phyloP scores from a whole-genome alignment of 202 grass and related monocot species.

The Saccharum hybrid region DNA sequence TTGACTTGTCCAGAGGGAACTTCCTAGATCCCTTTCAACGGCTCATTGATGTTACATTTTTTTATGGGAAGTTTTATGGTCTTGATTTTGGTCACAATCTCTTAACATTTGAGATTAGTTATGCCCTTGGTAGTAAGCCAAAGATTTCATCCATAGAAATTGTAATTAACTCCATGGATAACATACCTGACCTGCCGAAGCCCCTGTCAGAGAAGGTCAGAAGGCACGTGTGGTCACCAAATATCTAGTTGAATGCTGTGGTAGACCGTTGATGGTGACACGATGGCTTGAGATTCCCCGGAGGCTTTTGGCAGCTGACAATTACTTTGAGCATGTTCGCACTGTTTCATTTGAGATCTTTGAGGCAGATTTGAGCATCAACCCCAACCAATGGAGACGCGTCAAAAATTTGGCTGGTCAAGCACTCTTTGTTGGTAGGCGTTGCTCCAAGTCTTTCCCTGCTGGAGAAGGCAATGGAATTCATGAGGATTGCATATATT shows the following conservation, averaged over 20 bases:
- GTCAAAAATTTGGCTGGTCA: background rate
- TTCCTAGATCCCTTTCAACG: no score
- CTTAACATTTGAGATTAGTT: background rate
- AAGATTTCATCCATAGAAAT: background rate
- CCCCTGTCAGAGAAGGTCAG: no score
- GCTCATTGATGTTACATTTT: background rate
- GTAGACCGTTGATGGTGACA: background rate
- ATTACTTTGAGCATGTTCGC: no score
- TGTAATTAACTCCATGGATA: background rate
- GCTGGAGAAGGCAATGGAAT: background rate
- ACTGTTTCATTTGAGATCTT: background rate
- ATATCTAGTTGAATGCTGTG: constrained; percentile 14
- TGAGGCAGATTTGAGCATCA: constrained; percentile 28
- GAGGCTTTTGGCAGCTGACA: no score
- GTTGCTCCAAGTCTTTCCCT: constrained; percentile 22
- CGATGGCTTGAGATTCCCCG: no score
- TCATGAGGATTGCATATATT: constrained; percentile 35
- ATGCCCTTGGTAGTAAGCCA: background rate
- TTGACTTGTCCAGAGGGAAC: background rate
- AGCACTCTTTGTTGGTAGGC: background rate
- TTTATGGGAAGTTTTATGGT: constrained; percentile 11
- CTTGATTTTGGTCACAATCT: background rate
- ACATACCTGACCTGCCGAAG: no score
- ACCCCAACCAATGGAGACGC: background rate
- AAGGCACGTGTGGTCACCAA: no score